Evolutionary conservation across 805 yeast species (phyloP).

Genomic region (Lipomyces chichibuensis): DNA sequence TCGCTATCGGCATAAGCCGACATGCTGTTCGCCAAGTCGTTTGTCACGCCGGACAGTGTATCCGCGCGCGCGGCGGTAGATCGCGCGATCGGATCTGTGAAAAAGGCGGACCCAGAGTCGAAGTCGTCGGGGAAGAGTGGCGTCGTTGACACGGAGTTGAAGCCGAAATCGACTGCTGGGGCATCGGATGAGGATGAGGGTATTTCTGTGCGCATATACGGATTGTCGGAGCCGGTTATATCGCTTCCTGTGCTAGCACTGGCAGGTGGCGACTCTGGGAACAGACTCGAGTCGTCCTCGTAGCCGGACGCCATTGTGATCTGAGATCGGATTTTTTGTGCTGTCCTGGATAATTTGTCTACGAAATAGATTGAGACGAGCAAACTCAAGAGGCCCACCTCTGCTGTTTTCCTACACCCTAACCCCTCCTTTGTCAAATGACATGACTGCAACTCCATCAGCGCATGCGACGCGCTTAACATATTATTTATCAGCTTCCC

Average conservation of each 20-base stretch:
- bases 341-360: background rate
- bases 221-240: conserved; percentile 1
- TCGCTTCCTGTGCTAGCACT: background rate
- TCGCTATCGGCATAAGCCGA: conserved; percentile 21
- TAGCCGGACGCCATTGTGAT: conserved; percentile 7
- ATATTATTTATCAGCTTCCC: no score
- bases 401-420: no score
- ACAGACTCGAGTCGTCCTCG: conserved; percentile 24
- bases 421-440: no score
- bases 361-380: background rate
- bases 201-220: background rate
- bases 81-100: conserved; percentile 4
- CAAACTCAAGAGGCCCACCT: background rate
- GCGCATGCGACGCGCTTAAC: no score
- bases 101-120: conserved; percentile 26
- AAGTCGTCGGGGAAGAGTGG: conserved; percentile 33
- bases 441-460: no score
- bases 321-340: background rate
- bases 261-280: conserved; percentile 11
- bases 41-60: background rate
- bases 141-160: conserved; percentile 11
- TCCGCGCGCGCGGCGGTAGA: background rate
- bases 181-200: background rate
- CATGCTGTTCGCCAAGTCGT: conserved; percentile 7
- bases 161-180: conserved; percentile 7